Percentiles rank a stretch among this genome's conserved stretches.
phyloP scores from a whole-genome alignment of 2,329 filamentous ascomycete genomes.

The Biscogniauxia marginata region DNA sequence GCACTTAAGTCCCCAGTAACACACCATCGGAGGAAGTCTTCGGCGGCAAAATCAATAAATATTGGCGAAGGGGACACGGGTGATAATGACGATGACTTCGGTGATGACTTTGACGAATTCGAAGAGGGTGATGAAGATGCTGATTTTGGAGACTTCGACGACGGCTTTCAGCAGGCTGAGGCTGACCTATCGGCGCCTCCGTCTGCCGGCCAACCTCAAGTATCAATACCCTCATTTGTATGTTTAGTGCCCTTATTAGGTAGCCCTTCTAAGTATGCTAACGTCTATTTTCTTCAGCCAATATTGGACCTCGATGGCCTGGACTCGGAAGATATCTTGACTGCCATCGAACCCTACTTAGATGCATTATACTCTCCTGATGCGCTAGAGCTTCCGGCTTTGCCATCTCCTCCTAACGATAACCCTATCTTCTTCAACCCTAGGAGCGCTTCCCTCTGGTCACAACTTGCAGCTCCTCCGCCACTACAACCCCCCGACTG shows the following conservation, averaged over 20 bases:
- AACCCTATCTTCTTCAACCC: constrained; percentile 77
- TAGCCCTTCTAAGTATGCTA: constrained; percentile 32
- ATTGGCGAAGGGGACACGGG: constrained; percentile 30
- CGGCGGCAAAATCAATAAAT: constrained; percentile 26
- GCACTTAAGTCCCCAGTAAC: constrained; percentile 27
- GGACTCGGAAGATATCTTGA: constrained; percentile 57
- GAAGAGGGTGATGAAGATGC: constrained; percentile 56
- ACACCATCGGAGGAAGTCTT: constrained; percentile 30
- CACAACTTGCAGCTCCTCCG: constrained; percentile 90
- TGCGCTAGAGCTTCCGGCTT: constrained; percentile 49
- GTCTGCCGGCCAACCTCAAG: constrained; percentile 34
- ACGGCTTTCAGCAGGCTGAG: constrained; percentile 63
- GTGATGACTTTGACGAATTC: constrained; percentile 62
- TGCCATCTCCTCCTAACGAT: constrained; percentile 51
- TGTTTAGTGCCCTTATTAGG: constrained; percentile 39
- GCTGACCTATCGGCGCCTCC: constrained; percentile 31
- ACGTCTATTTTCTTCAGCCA: constrained; percentile 44
- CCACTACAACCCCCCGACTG: constrained; percentile 95
- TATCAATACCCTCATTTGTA: constrained; percentile 42
- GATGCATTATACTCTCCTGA: constrained; percentile 63
- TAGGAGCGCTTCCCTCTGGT: constrained; percentile 88
- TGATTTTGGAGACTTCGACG: constrained; percentile 70
- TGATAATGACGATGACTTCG: constrained; percentile 49
- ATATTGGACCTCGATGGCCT: constrained; percentile 67
- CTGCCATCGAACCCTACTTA: constrained; percentile 64